These are phyloP conservation scores for Lentinula aciculospora DNA, from an alignment of 768 basidiomycete genomes.

Conservation along the genomic window DNA sequence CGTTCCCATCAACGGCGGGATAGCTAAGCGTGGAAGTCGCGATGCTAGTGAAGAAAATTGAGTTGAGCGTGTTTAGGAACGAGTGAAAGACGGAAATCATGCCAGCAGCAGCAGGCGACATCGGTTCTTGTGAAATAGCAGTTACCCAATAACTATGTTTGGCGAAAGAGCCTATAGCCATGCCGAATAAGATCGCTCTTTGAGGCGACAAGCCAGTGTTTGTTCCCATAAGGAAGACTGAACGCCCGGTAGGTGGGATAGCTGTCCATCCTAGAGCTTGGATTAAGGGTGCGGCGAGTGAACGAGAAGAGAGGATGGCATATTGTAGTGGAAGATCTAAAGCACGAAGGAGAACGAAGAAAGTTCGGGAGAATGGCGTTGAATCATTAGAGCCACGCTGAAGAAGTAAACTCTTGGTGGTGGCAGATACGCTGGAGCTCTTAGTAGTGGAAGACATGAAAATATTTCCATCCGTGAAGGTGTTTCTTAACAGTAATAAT, in stretches of 20 bases:
- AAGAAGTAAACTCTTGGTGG: not conserved
- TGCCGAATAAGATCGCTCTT: not conserved
- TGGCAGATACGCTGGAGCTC: too few species aligned
- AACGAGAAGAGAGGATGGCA: not conserved
- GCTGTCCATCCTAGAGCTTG: not conserved
- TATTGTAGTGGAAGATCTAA: slow-evolving; percentile 1
- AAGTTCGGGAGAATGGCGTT: not conserved
- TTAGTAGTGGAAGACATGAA: too few species aligned
- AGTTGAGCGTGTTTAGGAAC: not conserved
- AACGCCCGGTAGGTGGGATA: not conserved
- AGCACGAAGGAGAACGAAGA: not conserved
- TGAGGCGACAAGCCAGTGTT: not conserved
- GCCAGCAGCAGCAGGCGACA: not conserved
- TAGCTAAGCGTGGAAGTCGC: not conserved
- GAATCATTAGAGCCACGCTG: not conserved
- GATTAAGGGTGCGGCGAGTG: not conserved
- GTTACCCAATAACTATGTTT: not conserved
- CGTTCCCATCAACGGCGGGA: not conserved
- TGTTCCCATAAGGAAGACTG: not conserved
- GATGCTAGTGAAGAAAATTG: not conserved
- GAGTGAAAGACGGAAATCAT: not conserved
- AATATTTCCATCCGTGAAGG: too few species aligned
- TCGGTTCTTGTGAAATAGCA: not conserved
- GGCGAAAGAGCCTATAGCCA: slow-evolving; percentile 1
- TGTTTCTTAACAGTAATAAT: too few species aligned